These are phyloP conservation scores for Lachancea fermentati DNA, from an alignment of 805 yeast species.

Conservation along the genomic window DNA sequence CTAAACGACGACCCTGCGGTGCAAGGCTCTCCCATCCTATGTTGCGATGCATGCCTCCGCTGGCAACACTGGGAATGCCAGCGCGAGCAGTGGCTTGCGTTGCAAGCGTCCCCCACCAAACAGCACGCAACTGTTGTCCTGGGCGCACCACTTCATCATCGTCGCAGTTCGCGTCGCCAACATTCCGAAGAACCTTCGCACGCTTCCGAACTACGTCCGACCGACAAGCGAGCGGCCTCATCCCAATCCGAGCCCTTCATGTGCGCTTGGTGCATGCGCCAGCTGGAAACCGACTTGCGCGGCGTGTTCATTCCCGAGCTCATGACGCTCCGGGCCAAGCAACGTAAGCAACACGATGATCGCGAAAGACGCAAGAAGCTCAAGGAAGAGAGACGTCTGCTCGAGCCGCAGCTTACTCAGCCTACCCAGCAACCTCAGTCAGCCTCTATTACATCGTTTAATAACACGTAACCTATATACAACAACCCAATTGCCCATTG, in stretches of 20 bases:
- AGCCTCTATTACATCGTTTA: not conserved
- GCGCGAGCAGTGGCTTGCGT: conserved; percentile 10
- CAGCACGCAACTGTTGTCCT: conserved; percentile 12
- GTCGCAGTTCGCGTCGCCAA: conserved; percentile 18
- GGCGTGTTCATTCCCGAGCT: conserved; percentile 23
- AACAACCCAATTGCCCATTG: not conserved
- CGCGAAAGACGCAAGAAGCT: conserved; percentile 24
- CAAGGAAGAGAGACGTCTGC: conserved; percentile 18
- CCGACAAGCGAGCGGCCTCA: conserved; percentile 16
- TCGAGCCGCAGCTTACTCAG: conserved; percentile 1
- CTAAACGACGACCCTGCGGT: conserved; percentile 10
- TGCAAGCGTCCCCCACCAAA: conserved; percentile 4
- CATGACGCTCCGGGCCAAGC: conserved; percentile 17
- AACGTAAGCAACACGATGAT: conserved; percentile 24
- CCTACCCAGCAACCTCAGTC: not conserved
- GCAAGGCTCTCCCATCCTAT: conserved; percentile 20
- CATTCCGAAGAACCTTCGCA: conserved; percentile 9
- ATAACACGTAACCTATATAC: not conserved
- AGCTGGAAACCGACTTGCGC: conserved; percentile 21
- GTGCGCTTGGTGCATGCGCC: conserved; percentile 23
- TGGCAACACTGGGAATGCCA: conserved; percentile 34
- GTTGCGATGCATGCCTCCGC: conserved; percentile 30
- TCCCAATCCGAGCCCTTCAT: conserved; percentile 22
- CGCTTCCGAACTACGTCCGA: conserved; percentile 20
- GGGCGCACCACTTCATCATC: conserved; percentile 7